Evolutionary conservation across 768 basidiomycete genomes (phyloP).

Genomic region (Kwoniella mangroviensis): DNA sequence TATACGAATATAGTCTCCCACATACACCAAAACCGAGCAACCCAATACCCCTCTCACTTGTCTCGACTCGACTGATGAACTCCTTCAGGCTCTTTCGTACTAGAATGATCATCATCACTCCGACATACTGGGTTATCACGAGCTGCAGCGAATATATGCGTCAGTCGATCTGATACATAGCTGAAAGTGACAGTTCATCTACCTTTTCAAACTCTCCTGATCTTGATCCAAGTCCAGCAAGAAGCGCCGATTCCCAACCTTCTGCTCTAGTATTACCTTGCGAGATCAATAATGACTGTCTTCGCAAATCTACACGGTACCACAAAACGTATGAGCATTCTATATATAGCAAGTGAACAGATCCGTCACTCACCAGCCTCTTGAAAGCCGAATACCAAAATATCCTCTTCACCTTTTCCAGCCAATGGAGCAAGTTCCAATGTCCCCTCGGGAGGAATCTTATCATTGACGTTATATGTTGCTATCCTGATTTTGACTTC

Average conservation of each 20-base stretch:
- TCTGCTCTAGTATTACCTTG: slow-evolving; percentile 40
- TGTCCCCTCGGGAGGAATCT: slow-evolving; percentile 42
- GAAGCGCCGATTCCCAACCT: slow-evolving; percentile 41
- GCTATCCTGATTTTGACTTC: slow-evolving; percentile 40
- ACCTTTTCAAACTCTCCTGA: slow-evolving; percentile 38
- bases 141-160: slow-evolving; percentile 20
- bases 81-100: slow-evolving; percentile 35
- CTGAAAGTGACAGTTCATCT: background rate
- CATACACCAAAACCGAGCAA: slow-evolving; percentile 49
- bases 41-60: slow-evolving; percentile 48
- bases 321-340: background rate
- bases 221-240: slow-evolving; percentile 31
- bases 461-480: slow-evolving; percentile 53
- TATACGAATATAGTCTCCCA: background rate
- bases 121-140: slow-evolving; percentile 47
- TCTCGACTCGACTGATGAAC: slow-evolving; percentile 33
- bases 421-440: slow-evolving; percentile 36
- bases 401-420: slow-evolving; percentile 44
- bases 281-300: slow-evolving; percentile 42
- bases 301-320: slow-evolving; percentile 32
- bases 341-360: background rate
- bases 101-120: slow-evolving; percentile 46
- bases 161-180: background rate
- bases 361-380: slow-evolving; percentile 41
- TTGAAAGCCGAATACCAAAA: slow-evolving; percentile 50